These are phyloP conservation scores for Yamadazyma tumulicola DNA, from an alignment of 805 yeast genomes.

Conservation along the genomic window DNA sequence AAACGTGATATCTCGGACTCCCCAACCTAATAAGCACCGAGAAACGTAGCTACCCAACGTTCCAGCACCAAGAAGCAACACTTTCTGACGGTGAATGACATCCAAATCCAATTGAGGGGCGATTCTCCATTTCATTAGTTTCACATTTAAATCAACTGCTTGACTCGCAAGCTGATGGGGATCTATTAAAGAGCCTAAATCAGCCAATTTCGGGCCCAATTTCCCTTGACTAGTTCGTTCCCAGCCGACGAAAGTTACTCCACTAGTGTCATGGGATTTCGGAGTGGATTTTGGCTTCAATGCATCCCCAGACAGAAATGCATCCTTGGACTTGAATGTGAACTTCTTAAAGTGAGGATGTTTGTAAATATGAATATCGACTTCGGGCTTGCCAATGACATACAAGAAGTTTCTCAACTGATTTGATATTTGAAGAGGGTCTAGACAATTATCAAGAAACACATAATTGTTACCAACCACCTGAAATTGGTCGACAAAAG, in stretches of 20 bases:
- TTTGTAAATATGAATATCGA: slow-evolving; percentile 22
- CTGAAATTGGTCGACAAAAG: slow-evolving; percentile 35
- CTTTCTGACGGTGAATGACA: slow-evolving; percentile 52
- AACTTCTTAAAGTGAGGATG: slow-evolving; percentile 15
- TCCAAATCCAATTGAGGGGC: slow-evolving; percentile 80
- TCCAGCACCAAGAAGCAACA: slow-evolving; percentile 90
- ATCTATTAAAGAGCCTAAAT: slow-evolving; percentile 74
- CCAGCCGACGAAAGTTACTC: no score
- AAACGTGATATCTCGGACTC: slow-evolving; percentile 78
- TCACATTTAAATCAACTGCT: slow-evolving; percentile 85
- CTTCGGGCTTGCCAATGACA: slow-evolving; percentile 29
- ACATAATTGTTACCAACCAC: slow-evolving; percentile 19
- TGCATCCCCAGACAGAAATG: no score
- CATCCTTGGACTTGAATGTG: slow-evolving; percentile 18
- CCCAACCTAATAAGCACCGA: slow-evolving; percentile 90
- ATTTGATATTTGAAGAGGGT: slow-evolving; percentile 41
- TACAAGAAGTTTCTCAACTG: slow-evolving; percentile 58
- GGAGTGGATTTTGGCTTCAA: no score
- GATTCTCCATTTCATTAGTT: slow-evolving; percentile 95
- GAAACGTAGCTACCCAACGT: slow-evolving; percentile 92
- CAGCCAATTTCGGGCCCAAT: slow-evolving; percentile 78
- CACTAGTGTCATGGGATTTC: slow-evolving; percentile 28
- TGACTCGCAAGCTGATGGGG: slow-evolving; percentile 84
- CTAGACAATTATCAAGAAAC: slow-evolving; percentile 31
- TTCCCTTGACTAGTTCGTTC: slow-evolving; percentile 74